A percentile compares a stretch with the other conserved stretches of the same genome.
Conservation (phyloP, 768 basidiomycete species). For the Leccinum uliginosum region DNA sequence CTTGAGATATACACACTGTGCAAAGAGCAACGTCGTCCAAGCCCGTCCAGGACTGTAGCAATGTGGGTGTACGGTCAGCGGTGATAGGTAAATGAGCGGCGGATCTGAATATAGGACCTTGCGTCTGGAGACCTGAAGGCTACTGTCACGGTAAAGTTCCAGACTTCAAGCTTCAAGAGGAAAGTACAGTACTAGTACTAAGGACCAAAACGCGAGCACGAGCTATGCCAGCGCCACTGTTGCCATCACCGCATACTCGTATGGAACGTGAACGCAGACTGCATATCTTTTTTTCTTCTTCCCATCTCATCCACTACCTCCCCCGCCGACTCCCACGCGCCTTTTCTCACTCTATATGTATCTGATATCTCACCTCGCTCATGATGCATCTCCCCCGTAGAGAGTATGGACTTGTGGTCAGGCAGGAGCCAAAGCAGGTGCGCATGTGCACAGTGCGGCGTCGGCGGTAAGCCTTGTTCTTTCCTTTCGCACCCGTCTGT, state of each 20-base stretch:
- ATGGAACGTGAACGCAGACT: no score
- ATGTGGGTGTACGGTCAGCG: neutral
- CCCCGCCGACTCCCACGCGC: slow-evolving; percentile 1
- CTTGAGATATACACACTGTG: slow-evolving; percentile 90
- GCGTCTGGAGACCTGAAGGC: no score
- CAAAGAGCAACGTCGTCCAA: slow-evolving; percentile 73
- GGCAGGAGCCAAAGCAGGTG: slow-evolving; percentile 90
- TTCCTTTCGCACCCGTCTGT: neutral
- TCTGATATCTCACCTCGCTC: neutral
- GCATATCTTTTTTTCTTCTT: no score
- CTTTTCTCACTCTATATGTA: neutral
- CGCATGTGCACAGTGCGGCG: slow-evolving; percentile 89
- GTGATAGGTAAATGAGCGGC: slow-evolving; percentile 18
- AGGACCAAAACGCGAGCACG: no score
- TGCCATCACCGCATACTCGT: no score
- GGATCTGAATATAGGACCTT: slow-evolving; percentile 38
- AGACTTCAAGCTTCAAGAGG: no score
- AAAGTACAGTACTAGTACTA: no score
- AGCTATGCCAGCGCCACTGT: no score
- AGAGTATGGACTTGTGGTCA: slow-evolving; percentile 78
- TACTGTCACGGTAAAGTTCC: no score
- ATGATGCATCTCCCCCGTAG: slow-evolving; percentile 35
- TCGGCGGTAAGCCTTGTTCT: slow-evolving; percentile 67
- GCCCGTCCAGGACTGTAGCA: slow-evolving; percentile 54
- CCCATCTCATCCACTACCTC: slow-evolving; percentile 3